Evolutionary conservation across 2,329 filamentous ascomycete genomes (phyloP).

Genomic region (Fusarium tjaetaba): DNA sequence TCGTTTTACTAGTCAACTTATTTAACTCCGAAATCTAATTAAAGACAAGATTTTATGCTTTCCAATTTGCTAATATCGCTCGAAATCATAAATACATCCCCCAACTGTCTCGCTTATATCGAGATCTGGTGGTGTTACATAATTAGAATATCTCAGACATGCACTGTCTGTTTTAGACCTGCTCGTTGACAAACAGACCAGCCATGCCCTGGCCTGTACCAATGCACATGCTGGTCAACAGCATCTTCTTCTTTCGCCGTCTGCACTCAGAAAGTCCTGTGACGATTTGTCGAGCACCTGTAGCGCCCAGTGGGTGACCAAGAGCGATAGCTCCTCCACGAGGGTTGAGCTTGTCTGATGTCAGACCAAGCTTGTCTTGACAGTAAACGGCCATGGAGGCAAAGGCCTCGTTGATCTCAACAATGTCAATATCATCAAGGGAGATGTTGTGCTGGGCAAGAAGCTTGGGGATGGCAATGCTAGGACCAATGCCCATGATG

Average conservation of each 20-base stretch:
- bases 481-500: constrained; percentile 95
- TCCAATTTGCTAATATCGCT: constrained; percentile 25
- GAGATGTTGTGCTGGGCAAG: constrained; percentile 80
- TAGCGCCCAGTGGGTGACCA: constrained; percentile 83
- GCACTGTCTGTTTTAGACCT: constrained; percentile 32
- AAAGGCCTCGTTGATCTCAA: constrained; percentile 98
- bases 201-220: constrained; percentile 77
- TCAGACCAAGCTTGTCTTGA: constrained; percentile 74
- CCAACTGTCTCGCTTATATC: constrained; percentile 19
- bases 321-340: constrained; percentile 85
- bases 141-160: constrained; percentile 20
- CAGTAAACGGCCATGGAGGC: constrained; percentile 98
- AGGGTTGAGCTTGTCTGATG: constrained; percentile 81
- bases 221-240: constrained; percentile 92
- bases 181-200: constrained; percentile 71
- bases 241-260: constrained; percentile 86
- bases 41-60: constrained; percentile 11
- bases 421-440: constrained; percentile 84
- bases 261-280: constrained; percentile 88
- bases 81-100: constrained; percentile 12
- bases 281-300: constrained; percentile 83
- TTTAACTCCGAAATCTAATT: neutral
- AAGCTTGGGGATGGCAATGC: constrained; percentile 81
- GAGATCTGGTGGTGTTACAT: constrained; percentile 28
- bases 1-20: neutral